Base-by-base conservation (phyloP, 352 stramenopile species). In the Phytophthora fragariaefolia region DNA sequence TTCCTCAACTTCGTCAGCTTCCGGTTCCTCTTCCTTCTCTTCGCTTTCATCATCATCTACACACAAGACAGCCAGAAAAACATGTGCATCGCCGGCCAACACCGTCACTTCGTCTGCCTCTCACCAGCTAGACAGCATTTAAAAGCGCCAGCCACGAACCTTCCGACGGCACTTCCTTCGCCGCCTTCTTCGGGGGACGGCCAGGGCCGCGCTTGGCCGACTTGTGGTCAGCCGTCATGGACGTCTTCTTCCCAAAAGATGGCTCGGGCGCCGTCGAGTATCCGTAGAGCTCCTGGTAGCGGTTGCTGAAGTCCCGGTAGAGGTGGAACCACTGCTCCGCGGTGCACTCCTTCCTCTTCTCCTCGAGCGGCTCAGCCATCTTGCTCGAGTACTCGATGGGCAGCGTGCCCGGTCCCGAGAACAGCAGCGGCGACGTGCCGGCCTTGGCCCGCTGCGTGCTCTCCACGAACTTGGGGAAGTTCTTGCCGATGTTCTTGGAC, bases 351-450 rank as follows among this genome's bases (percentile, higher is more conserved):
- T 81, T 73, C 59, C 74, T 84, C 58, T 85, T 76, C 18, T 76
- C 60, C 1, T 74, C 64, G 26, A 90, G 56, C 18, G 83, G 71
- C 20, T 79, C 70, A 4, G 85, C 72, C 58, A 82, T 80, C 52
- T 90, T 89, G 73, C 76, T 93, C 49, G 85, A 92, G 66, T 89
- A 93, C 66, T 93, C 85, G 50, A 93, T 91, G 17, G 83, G 83
- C 2, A 93, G 73, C 32, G 85, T 92, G 17, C 85, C 85, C 1
- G 71, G 57, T 2, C 82, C 82, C 15, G 74, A 82, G 40, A 93
- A 93, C 20, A 92, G 69, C 68, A 93, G 52, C 18, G 85, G 85
- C 23, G 83, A 89, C 49, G 77, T 78, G 47, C 79, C 82, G 26
- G 85, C 85, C 47, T 78, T 73, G n/a, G 85, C 83, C n/a, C 85